phyloP scores from a whole-genome alignment of 768 basidiomycete genomes.

The Boletus reticuloceps region DNA sequence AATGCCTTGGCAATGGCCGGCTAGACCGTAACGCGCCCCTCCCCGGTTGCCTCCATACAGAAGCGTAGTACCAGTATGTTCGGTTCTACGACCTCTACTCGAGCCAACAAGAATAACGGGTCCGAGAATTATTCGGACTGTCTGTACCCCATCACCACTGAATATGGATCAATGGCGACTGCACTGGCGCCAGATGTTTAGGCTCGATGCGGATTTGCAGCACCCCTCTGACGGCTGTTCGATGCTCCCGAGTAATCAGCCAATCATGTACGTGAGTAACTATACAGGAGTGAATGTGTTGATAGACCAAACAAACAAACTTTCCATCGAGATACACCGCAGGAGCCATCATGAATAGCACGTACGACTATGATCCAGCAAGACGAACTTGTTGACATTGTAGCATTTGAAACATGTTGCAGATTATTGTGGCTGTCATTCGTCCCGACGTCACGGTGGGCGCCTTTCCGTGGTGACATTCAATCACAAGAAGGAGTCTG shows the following conservation, averaged over 20 bases:
- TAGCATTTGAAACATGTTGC: neutral
- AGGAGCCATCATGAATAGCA: slow-evolving; percentile 1
- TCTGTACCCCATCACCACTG: no score
- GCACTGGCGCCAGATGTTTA: no score
- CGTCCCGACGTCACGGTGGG: neutral
- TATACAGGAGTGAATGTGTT: neutral
- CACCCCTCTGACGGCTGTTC: no score
- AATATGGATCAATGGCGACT: no score
- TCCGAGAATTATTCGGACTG: no score
- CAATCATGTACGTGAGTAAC: slow-evolving; percentile 8
- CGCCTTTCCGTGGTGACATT: neutral
- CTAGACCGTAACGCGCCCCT: no score
- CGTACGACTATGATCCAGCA: slow-evolving; percentile 3
- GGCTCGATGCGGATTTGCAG: no score
- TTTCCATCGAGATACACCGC: neutral
- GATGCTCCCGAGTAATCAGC: neutral
- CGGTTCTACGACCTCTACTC: no score
- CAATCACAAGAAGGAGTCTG: neutral
- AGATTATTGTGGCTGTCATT: neutral
- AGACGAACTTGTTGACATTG: slow-evolving; percentile 2
- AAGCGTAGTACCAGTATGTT: no score
- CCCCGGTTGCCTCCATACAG: no score
- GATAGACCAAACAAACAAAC: no score
- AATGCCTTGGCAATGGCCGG: slow-evolving; percentile 9
- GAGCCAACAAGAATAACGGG: no score